Evolutionary conservation across 805 yeast species (phyloP), one percentile per base, ranked within the genome.

Genomic region (Blastobotrys robertii): DNA sequence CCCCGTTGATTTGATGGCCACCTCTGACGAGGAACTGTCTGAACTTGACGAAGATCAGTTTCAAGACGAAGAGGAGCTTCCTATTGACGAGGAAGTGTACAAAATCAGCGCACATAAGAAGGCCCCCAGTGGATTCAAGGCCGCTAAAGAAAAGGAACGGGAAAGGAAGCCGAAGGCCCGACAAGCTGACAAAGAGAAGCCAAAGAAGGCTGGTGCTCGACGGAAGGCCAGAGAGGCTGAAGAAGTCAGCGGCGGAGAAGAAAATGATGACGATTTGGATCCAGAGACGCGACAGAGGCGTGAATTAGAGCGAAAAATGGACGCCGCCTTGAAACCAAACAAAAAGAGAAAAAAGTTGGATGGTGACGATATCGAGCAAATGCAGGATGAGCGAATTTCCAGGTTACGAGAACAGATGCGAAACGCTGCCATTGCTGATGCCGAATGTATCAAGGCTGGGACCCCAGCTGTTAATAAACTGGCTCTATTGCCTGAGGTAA

Each of bases 281-380:
- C 60, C 62, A 3, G 59, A 54, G 9, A 54, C 58, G 42, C 68
- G 80, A 44, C 78, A 73, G 57, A 78, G 94, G 57, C 74, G 86
- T 50, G 78, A 76, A 49, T 71, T 92, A 49, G 97, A 92, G 62
- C 90, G 78, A 46, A 76, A 72, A 53, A 74, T 92, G 66, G 92
- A 82, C 50, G 76, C 78, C 34, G 81, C 94, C 1, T 64, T 90
- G 48, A 84, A 84, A 60, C 73, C 81, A 14, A 71, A 73, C 13
- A 72, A 73, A 49, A 55, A 53, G 44, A 50, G 51, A 42, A 77
- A 73, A 55, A 71, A 72, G 61, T 77, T 82, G 39, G 90, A 84
- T 54, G 97, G 92, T 54, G 95, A 86, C 57, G 98, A 92, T 65
- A 67, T 92, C 51, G 97, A 94, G 60, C 81, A 86, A 56, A 82